Percentiles rank a stretch among this genome's conserved stretches.
phyloP scores from a whole-genome alignment of 257 asterid genomes.

The Avicennia marina region DNA sequence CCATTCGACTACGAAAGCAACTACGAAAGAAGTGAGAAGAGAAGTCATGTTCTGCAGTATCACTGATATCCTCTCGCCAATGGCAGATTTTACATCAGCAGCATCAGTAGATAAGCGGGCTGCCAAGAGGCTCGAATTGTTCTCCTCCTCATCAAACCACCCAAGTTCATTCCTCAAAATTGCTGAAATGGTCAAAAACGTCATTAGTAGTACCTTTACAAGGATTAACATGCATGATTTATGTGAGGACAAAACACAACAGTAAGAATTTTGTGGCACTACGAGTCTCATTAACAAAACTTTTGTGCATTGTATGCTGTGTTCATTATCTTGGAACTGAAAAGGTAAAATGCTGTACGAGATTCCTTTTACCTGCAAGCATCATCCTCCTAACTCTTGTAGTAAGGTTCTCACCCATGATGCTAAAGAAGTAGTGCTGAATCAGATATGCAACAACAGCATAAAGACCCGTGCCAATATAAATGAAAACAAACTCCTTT shows the following conservation, averaged over 20 bases:
- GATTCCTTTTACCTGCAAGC: conserved; percentile 92
- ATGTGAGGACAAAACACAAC: too few species aligned
- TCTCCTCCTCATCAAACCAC: conserved; percentile 98
- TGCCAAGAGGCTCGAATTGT: conserved; percentile 86
- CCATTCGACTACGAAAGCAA: conserved; percentile 96
- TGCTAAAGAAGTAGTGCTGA: conserved; percentile 95
- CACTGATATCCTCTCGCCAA: conserved; percentile 95
- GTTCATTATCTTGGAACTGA: not conserved
- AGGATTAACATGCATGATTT: not conserved
- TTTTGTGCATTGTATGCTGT: too few species aligned
- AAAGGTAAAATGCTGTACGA: not conserved
- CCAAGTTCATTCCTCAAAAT: conserved; percentile 94
- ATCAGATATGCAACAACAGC: conserved; percentile 89
- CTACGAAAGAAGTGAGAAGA: conserved; percentile 92
- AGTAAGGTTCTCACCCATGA: conserved; percentile 95
- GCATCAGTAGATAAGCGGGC: conserved; percentile 89
- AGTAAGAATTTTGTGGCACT: too few species aligned
- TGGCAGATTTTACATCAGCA: conserved; percentile 93
- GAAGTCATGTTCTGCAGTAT: conserved; percentile 96
- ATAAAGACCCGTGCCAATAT: conserved; percentile 85
- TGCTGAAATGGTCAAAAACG: conserved; percentile 40
- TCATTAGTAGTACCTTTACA: not conserved
- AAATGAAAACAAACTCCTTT: conserved; percentile 81
- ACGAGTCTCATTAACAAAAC: too few species aligned
- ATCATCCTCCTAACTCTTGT: conserved; percentile 96